Evolutionary conservation across 768 basidiomycete species (phyloP).

Genomic region (Multifurca ochricompacta): DNA sequence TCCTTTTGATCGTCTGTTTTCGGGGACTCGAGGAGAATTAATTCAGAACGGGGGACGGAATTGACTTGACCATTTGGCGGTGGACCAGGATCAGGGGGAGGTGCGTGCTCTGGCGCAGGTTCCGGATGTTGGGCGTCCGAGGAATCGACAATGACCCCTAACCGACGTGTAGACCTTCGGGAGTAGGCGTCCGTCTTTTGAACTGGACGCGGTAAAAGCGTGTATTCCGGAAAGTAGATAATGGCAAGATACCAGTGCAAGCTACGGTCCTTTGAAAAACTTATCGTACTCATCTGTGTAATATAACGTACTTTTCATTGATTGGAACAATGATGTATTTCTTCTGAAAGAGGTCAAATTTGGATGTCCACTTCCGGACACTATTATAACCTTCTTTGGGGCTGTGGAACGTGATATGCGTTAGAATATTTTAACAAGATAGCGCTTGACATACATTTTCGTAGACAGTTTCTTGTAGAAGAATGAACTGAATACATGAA

Average conservation of each 20-base stretch:
- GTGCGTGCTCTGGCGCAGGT: neutral
- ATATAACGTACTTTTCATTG: conserved; percentile 74
- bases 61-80: neutral
- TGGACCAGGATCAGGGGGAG: conserved; percentile 5
- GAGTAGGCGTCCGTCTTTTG: neutral
- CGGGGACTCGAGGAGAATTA: conserved; percentile 4
- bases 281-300: neutral
- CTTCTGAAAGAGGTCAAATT: conserved; percentile 82
- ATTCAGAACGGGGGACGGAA: neutral
- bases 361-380: conserved; percentile 92
- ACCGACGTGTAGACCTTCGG: conserved; percentile 15
- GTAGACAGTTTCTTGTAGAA: conserved; percentile 92
- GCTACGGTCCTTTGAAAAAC: conserved; percentile 34
- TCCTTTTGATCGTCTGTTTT: conserved; percentile 13
- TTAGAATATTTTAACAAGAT: neutral
- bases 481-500: conserved; percentile 94
- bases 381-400: conserved; percentile 65
- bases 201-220: conserved; percentile 42
- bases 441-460: conserved; percentile 40
- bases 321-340: conserved; percentile 92
- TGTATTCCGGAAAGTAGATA: conserved; percentile 71
- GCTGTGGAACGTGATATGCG: conserved; percentile 25
- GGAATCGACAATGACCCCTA: conserved; percentile 4
- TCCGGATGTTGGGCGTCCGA: neutral
- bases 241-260: conserved; percentile 97